These are phyloP conservation scores for Trichoderma sp. DNA, from an alignment of 2,329 filamentous ascomycete genomes.

Conservation along the genomic window DNA sequence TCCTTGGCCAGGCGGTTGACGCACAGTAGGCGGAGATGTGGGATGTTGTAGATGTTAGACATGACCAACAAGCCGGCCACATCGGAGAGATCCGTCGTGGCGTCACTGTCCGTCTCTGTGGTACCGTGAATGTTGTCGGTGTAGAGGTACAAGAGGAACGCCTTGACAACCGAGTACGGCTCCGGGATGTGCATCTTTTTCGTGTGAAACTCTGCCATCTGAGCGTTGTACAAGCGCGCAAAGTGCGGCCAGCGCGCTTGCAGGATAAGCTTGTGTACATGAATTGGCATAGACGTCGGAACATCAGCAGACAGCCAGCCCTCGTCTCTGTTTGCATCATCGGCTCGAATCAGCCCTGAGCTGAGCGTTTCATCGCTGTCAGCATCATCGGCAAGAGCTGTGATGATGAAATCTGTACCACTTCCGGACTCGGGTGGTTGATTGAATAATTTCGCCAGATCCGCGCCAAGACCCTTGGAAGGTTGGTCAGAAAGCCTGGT, in stretches of 20 bases:
- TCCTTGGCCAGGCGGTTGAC: conserved; percentile 88
- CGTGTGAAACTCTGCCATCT: conserved; percentile 97
- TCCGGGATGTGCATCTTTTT: conserved; percentile 98
- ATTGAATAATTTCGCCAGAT: conserved; percentile 85
- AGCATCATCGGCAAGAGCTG: conserved; percentile 76
- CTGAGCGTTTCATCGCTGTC: conserved; percentile 63
- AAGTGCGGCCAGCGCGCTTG: conserved; percentile 98
- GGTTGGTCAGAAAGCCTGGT: conserved; percentile 50
- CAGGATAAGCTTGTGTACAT: conserved; percentile 92
- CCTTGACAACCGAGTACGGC: conserved; percentile 88
- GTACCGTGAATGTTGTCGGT: conserved; percentile 78
- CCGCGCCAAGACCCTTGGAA: conserved; percentile 72
- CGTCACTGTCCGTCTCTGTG: conserved; percentile 55
- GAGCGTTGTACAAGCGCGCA: conserved; percentile 81
- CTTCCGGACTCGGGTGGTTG: conserved; percentile 78
- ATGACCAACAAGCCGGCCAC: conserved; percentile 94
- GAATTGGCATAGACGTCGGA: conserved; percentile 76
- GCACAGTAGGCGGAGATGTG: conserved; percentile 83
- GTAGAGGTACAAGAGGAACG: conserved; percentile 95
- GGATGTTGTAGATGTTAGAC: conserved; percentile 97
- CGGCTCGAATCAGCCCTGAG: conserved; percentile 47
- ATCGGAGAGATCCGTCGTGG: conserved; percentile 75
- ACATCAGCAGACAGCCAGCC: conserved; percentile 61
- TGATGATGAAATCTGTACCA: conserved; percentile 87
- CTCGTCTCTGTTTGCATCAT: conserved; percentile 42